Percentiles rank a stretch among this genome's conserved stretches.
phyloP scores from a whole-genome alignment of 176 grass and related monocot species.

The Ensete glaucum region DNA sequence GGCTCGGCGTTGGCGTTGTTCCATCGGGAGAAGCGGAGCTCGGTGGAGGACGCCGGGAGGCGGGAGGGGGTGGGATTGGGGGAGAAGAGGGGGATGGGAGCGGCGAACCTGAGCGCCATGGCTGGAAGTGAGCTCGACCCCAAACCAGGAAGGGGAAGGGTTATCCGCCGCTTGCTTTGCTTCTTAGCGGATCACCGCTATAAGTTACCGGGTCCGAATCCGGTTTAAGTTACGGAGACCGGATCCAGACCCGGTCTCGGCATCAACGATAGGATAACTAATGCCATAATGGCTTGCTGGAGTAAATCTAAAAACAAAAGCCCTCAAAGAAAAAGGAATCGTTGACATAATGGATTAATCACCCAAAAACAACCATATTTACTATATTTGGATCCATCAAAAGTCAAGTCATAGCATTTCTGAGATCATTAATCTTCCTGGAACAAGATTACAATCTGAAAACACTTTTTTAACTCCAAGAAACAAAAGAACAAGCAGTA shows the following conservation, averaged over 20 bases:
- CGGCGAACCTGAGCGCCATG: conserved; percentile 15
- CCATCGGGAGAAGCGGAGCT: conserved; percentile 21
- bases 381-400: no score
- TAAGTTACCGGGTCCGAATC: background rate
- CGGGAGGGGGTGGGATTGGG: background rate
- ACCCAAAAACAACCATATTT: no score
- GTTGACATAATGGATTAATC: no score
- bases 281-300: no score
- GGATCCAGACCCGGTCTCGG: background rate
- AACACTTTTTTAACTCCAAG: no score
- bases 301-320: no score
- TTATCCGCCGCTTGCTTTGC: background rate
- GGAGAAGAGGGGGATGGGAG: conserved; percentile 9
- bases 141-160: background rate
- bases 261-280: no score
- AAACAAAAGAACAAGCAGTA: no score
- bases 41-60: conserved; percentile 2
- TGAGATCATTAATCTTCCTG: no score
- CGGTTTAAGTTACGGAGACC: background rate
- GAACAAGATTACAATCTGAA: no score
- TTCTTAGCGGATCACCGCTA: background rate
- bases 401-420: no score
- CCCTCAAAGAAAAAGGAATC: no score
- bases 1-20: conserved; percentile 28
- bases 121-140: background rate